Evolutionary conservation across 129 eudicot genomes (phyloP).

Genomic region (Tagetes erecta): DNA sequence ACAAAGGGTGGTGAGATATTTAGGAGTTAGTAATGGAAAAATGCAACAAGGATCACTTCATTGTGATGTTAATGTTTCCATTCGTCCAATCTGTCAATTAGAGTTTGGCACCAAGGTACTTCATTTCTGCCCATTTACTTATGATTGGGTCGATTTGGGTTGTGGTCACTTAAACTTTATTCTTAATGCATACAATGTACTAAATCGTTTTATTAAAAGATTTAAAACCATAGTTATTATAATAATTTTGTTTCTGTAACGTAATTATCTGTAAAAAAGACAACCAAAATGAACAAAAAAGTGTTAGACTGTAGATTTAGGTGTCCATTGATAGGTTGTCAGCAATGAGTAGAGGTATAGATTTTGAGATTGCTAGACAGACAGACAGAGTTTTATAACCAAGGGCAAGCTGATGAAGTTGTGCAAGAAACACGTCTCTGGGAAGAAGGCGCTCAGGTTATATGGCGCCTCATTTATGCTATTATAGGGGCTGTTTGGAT

Average conservation of each 20-base stretch:
- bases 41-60: constrained; percentile 99
- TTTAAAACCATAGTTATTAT: neutral
- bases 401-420: constrained; percentile 66
- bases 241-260: neutral
- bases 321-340: constrained; percentile 67
- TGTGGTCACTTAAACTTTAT: neutral
- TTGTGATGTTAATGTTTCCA: constrained; percentile 93
- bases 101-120: constrained; percentile 91
- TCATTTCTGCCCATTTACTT: neutral
- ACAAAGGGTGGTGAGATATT: constrained; percentile 90
- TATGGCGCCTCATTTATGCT: constrained; percentile 14
- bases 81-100: constrained; percentile 83
- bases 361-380: constrained; percentile 72
- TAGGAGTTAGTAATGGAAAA: constrained; percentile 92
- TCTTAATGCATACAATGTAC: neutral
- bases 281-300: neutral
- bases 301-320: neutral
- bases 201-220: neutral
- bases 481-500: neutral
- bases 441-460: constrained; percentile 97
- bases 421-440: constrained; percentile 97
- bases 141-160: neutral
- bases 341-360: constrained; percentile 88
- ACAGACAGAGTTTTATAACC: constrained; percentile 64
- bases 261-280: neutral